Conservation (phyloP, 192 early-diverging fungal species). For the Linnemannia hyalina region DNA sequence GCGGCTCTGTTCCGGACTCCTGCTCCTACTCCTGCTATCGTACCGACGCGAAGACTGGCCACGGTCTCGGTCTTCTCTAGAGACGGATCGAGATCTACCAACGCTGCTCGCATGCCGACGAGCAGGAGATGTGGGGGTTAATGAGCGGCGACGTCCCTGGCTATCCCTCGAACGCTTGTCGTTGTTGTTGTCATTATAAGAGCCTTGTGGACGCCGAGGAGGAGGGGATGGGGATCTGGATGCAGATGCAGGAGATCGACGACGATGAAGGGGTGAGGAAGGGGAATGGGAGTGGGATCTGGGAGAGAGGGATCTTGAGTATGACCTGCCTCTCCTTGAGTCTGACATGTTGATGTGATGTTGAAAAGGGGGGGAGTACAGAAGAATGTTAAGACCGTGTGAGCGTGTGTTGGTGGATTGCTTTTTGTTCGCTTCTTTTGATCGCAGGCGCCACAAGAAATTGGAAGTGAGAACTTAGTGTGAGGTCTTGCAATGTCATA, state of each 20-base stretch:
- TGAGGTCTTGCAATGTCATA: no score
- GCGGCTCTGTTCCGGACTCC: not conserved
- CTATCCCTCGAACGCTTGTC: not conserved
- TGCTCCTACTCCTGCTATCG: slow-evolving; percentile 30
- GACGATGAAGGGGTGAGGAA: slow-evolving; percentile 9
- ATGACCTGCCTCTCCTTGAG: slow-evolving; percentile 3
- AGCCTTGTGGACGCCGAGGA: not conserved
- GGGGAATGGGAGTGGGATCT: slow-evolving; percentile 4
- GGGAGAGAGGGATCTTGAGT: slow-evolving; percentile 19
- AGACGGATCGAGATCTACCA: not conserved
- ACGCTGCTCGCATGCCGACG: not conserved
- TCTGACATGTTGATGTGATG: slow-evolving; percentile 5
- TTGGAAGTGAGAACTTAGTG: no score
- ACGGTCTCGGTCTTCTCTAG: not conserved
- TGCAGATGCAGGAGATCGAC: not conserved
- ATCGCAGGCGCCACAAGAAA: no score
- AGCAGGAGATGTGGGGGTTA: not conserved
- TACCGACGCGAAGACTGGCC: not conserved
- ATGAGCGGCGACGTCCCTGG: not conserved
- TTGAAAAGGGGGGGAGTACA: no score
- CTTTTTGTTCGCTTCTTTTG: not conserved
- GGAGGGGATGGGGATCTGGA: not conserved
- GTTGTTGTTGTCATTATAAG: not conserved
- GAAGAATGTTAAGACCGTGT: no score
- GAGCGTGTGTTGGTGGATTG: no score